Percentiles rank a stretch among this genome's conserved stretches.
These are phyloP conservation scores for Helichrysum umbraculigerum DNA, from an alignment of 129 eudicot genomes.

Conservation along the genomic window DNA sequence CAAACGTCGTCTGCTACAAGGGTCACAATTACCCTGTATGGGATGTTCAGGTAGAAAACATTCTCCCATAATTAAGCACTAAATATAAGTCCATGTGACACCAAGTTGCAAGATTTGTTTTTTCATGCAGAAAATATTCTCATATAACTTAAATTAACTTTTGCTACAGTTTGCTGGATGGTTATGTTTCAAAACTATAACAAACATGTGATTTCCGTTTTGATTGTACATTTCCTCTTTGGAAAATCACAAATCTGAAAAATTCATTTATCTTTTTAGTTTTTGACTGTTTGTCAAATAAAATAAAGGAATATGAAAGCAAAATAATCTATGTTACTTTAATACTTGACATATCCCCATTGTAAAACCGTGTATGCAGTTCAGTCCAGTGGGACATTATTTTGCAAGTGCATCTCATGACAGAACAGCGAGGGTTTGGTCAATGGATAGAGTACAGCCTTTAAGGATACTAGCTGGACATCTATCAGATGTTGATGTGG, in stretches of 20 bases:
- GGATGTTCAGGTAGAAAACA: constrained; percentile 86
- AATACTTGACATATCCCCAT: not conserved
- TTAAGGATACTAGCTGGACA: constrained; percentile 96
- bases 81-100: not conserved
- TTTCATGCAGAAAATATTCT: not conserved
- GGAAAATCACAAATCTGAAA: not conserved
- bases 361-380: constrained; percentile 49
- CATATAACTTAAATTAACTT: not conserved
- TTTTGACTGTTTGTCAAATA: not conserved
- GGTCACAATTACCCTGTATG: constrained; percentile 99
- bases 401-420: constrained; percentile 98
- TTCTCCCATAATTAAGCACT: not conserved
- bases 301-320: not conserved
- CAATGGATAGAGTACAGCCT: constrained; percentile 92
- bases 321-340: not conserved
- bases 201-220: not conserved
- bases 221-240: not conserved
- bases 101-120: not conserved
- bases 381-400: constrained; percentile 94
- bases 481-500: constrained; percentile 96
- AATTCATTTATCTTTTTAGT: not conserved
- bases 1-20: constrained; percentile 94
- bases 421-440: constrained; percentile 97
- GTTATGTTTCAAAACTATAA: not conserved
- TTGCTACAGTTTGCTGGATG: not conserved